Evolutionary conservation across 805 yeast genomes (phyloP), one percentile per base, ranked within the genome.

Genomic region (Candida sphagnicola): DNA sequence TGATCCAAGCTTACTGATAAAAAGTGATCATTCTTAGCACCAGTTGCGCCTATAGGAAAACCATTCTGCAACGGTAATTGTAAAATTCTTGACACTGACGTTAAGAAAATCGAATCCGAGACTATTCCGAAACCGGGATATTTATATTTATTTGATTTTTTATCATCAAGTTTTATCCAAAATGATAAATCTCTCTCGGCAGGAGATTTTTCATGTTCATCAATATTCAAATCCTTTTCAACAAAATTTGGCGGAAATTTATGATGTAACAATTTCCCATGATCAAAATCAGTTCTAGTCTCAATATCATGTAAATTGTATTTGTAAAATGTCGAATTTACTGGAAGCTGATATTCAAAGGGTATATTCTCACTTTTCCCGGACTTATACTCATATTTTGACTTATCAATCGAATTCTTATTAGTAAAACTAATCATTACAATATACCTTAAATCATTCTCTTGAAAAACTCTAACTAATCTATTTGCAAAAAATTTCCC

Each of bases 401-500:
- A 40, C 14, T 43, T 45, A 2, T 41, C 45, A 13, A 48, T 34
- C 12, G 58, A 55, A 42, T 66, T 66, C 42, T 52, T 54, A 33
- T 46, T 52, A 31, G 72, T 59, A 19, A 66, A 54, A 6, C 70
- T 63, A 5, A 67, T 47, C 54, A 59, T 63, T 29, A 60, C 60
- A 6, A 63, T 45, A 40, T 62, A 65, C 42, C 48, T 56, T 25
- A 57, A 43, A 18, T 57, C 55, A 10, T 52, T 57, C 17, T 57
- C 45, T 45, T 67, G 72, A 5, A 38, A 28, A 3, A 56, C 67
- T 25, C 57, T 45, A 4, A 67, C 53, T 35, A 53, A 42, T 14
- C 72, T 42, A 41, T 61, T 63, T 31, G 65, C 62, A 47, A 64
- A 67, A 28, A 53, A 54, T 32, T 56, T 57, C 4, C 70, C 70